Percentiles rank a stretch among this genome's conserved stretches.
These are phyloP conservation scores for Tolypocladium endophyticum DNA, from an alignment of 2,329 filamentous ascomycete species.

Conservation along the genomic window DNA sequence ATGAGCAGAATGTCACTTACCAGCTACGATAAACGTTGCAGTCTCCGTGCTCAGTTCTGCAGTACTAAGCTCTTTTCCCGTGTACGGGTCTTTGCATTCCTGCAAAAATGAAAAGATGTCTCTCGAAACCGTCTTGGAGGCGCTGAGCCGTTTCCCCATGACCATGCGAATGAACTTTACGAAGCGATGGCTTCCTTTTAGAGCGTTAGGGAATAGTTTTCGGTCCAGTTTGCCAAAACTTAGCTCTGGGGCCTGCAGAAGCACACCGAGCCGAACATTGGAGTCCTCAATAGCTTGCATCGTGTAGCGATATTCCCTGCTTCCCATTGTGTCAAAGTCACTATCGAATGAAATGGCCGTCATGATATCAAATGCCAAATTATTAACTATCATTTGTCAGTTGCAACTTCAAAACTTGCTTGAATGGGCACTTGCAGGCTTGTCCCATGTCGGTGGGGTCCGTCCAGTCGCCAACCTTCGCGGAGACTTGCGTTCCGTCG, in stretches of 20 bases:
- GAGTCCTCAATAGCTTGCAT: constrained; percentile 8
- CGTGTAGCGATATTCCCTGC: constrained; percentile 7
- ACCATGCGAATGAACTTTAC: constrained; percentile 6
- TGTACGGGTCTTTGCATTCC: constrained; percentile 33
- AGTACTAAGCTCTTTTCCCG: constrained; percentile 28
- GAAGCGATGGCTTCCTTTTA: constrained; percentile 2
- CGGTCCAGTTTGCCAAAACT: constrained; percentile 2
- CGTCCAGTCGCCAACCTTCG: constrained; percentile 1
- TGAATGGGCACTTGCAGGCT: constrained; percentile 1
- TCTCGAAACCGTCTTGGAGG: constrained; percentile 20
- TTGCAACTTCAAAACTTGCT: not conserved
- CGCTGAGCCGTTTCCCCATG: not conserved
- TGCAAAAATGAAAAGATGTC: constrained; percentile 38
- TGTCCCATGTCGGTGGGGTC: constrained; percentile 2
- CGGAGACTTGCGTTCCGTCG: not conserved
- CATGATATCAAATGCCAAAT: constrained; percentile 13
- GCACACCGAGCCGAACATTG: constrained; percentile 9
- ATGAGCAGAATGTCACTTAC: not conserved
- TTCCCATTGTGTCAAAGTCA: constrained; percentile 7
- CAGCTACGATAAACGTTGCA: constrained; percentile 25
- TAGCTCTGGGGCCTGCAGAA: constrained; percentile 5
- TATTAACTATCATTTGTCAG: constrained; percentile 4
- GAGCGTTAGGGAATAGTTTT: constrained; percentile 6
- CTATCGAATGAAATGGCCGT: constrained; percentile 9
- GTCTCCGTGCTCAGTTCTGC: constrained; percentile 31